Conservation (phyloP, 805 yeast genomes). For the Lipomyces starkeyi region DNA sequence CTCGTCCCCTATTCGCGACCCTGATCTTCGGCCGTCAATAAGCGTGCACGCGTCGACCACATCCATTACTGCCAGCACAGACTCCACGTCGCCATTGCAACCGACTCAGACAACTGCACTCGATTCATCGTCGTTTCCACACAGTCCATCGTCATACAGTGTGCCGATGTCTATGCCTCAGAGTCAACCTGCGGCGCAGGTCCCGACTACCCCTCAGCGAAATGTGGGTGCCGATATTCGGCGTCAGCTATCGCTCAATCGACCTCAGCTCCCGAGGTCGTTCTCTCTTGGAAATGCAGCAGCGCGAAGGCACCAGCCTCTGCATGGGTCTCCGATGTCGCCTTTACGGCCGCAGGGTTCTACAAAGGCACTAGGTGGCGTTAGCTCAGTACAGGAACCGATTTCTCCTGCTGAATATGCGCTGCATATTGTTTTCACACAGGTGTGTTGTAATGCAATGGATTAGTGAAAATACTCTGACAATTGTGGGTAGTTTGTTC, state of each 20-base stretch:
- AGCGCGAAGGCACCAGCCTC: slow-evolving; percentile 12
- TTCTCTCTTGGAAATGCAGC: slow-evolving; percentile 27
- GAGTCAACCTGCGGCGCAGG: not conserved
- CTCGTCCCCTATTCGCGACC: slow-evolving; percentile 20
- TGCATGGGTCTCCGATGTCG: slow-evolving; percentile 12
- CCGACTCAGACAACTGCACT: slow-evolving; percentile 17
- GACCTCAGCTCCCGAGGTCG: slow-evolving; percentile 30
- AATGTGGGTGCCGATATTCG: slow-evolving; percentile 9
- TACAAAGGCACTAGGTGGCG: not conserved
- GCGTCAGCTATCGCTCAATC: slow-evolving; percentile 18
- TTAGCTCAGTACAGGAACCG: slow-evolving; percentile 49
- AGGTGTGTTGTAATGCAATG: slow-evolving; percentile 45
- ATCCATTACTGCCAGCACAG: slow-evolving; percentile 7
- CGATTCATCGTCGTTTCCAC: slow-evolving; percentile 9
- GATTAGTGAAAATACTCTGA: not conserved
- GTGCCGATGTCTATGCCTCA: not conserved
- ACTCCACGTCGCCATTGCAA: slow-evolving; percentile 17
- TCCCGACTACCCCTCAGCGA: slow-evolving; percentile 8
- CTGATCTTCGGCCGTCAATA: not conserved
- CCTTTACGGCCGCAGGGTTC: not conserved
- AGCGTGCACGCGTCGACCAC: slow-evolving; percentile 12
- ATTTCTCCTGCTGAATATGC: slow-evolving; percentile 89
- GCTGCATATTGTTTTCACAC: slow-evolving; percentile 90
- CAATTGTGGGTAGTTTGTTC: slow-evolving; percentile 60
- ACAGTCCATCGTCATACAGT: slow-evolving; percentile 13